Evolutionary conservation across 192 early-diverging fungal species (phyloP), one percentile per base, ranked within the genome.

Genomic region (Dissophora ornata): DNA sequence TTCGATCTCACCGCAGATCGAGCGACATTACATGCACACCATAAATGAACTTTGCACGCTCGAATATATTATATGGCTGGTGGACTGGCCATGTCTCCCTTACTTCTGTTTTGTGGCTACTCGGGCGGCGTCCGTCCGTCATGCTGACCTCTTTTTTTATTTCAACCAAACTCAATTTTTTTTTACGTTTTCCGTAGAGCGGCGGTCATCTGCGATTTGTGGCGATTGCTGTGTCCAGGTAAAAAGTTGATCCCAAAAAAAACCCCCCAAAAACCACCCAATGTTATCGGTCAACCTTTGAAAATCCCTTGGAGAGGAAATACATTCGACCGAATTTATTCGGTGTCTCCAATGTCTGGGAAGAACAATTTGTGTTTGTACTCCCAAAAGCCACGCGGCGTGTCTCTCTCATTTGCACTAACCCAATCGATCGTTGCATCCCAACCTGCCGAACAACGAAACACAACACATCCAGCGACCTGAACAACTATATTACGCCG

Each of bases 221-320:
- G 42, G 91, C 92, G 8, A 82, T 96, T 53, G 94, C 87, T 4
- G 89, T 97, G 15, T 88, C 91, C 2, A 89, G 92, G 88, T 90
- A 89, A 65, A 42, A 44, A 32, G 46, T 54, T 63, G 25, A 34
- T 8, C n/a, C 32, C n/a, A n/a, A n/a, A n/a, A n/a, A n/a, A n/a
- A n/a, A n/a, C n/a, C n/a, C n/a, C n/a, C n/a, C n/a, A n/a, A n/a
- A n/a, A n/a, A n/a, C n/a, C 45, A 51, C 15, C 48, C 26, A 33
- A 46, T 1, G 15, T 42, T 16, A 29, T 46, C 9, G 5, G 8
- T 28, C 30, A 26, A 7, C 18, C 8, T 29, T n/a, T 28, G 29
- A 38, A 11, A 16, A 45, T 29, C 4, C 15, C 9, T 16, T 25
- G 13, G 15, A 13, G 32, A n/a, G 30, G 51, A 16, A 38, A 5